These are phyloP conservation scores for Psilocybe subaeruginosa DNA, from an alignment of 768 basidiomycete species.

Conservation along the genomic window DNA sequence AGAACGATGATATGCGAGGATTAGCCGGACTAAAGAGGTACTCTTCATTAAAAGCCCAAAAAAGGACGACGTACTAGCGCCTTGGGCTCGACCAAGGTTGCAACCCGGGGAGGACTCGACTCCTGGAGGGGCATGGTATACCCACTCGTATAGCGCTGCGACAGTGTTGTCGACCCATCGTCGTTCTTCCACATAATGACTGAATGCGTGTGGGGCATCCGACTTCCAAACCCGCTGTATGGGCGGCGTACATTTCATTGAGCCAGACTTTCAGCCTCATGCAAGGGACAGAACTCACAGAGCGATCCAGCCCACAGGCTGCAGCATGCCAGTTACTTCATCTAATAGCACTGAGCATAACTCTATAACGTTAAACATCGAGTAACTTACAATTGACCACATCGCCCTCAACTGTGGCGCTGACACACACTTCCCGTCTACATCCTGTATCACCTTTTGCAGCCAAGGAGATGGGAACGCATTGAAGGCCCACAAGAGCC, in stretches of 20 bases:
- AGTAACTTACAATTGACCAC: conserved; percentile 46
- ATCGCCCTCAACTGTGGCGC: conserved; percentile 45
- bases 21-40: not conserved
- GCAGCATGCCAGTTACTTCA: conserved; percentile 41
- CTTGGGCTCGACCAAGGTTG: conserved; percentile 38
- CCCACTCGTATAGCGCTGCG: conserved; percentile 54
- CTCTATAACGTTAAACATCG: not conserved
- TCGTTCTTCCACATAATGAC: conserved; percentile 55
- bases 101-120: conserved; percentile 46
- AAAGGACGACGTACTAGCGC: conserved; percentile 32
- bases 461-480: conserved; percentile 22
- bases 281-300: conserved; percentile 36
- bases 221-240: conserved; percentile 50
- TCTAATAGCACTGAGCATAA: conserved; percentile 31
- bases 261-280: conserved; percentile 1
- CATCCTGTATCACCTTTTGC: conserved; percentile 50
- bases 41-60: not conserved
- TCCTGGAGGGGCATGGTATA: conserved; percentile 51
- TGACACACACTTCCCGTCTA: conserved; percentile 46
- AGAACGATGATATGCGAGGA: not conserved
- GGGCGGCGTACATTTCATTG: conserved; percentile 5
- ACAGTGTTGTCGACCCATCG: conserved; percentile 58
- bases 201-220: conserved; percentile 56
- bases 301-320: conserved; percentile 55
- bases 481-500: conserved; percentile 5